Base-by-base conservation (phyloP, 257 asterid species). In the Fraxinus quadrangulata region DNA sequence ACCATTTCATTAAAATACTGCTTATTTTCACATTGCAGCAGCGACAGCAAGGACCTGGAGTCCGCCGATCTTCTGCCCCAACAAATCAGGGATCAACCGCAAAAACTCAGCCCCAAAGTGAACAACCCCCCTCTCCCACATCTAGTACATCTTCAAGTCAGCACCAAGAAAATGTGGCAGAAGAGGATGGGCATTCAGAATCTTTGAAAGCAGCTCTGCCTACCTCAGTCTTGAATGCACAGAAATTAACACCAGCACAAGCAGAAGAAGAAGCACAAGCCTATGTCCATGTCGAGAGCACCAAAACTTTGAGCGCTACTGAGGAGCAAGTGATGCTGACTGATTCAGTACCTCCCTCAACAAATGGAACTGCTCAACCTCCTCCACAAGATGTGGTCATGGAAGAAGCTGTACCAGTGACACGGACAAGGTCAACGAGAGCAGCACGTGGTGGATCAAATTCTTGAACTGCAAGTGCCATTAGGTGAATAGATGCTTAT, bases 111-210 rank as follows among this genome's bases (percentile, higher is more conserved):
- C 74, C 85, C 3, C 86, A 37, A 81, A 76, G 78, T 68, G 85
- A 84, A 61, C 88, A 81, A 36, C 84, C 88, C 31, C 73, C 86
- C 5, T 81, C 92, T 37, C 84, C 89, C 17, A 69, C 79, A 40
- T 65, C 92, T 4, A 56, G 70, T 75, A 42, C 85, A 72, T 79
- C 94, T 65, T 79, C 90, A 49, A 85, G 88, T 47, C 87, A 88
- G 81, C 81, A 73, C 76, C 88, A 80, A 30, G 88, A 84, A 30
- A 92, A 86, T 67, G 36, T 75, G 39, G 51, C 81, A 70, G 93
- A 87, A 74, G 91, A 83, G 81, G 80, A 74, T 5, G 82, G 65
- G 33, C 75, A 91, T 54, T 75, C 87, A n/a, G 81, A 82, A 78
- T 78, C 72, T 13, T 78, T 75, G 24, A 19, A 33, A 61, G 73